Conservation (phyloP, 495 filamentous ascomycete genomes). For the Xylaria sp. region DNA sequence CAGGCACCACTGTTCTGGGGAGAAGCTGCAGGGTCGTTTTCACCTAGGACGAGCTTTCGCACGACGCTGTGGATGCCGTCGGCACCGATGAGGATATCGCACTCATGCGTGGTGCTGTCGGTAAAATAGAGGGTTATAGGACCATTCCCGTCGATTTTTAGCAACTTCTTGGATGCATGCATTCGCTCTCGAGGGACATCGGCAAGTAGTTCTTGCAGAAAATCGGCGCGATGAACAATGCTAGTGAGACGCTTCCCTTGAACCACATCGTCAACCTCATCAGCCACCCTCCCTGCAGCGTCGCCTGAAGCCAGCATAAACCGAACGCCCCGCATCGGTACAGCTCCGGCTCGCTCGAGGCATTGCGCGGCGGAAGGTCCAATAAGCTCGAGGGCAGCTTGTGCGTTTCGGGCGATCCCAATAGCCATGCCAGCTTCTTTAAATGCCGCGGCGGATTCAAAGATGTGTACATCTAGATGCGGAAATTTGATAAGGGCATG, state of each 20-base stretch:
- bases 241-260: slow-evolving; percentile 29
- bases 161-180: slow-evolving; percentile 33
- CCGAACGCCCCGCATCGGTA: slow-evolving; percentile 31
- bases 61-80: slow-evolving; percentile 55
- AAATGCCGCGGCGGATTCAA: slow-evolving; percentile 39
- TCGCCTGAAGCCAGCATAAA: slow-evolving; percentile 31
- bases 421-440: slow-evolving; percentile 36
- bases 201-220: slow-evolving; percentile 31
- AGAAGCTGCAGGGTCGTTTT: slow-evolving; percentile 20
- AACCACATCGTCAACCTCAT: slow-evolving; percentile 18
- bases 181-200: slow-evolving; percentile 25
- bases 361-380: slow-evolving; percentile 17
- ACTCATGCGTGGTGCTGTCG: slow-evolving; percentile 45
- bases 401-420: slow-evolving; percentile 26
- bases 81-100: slow-evolving; percentile 55
- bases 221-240: slow-evolving; percentile 30
- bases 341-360: slow-evolving; percentile 30
- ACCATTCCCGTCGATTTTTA: slow-evolving; percentile 26
- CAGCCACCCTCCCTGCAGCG: not conserved
- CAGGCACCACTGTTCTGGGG: slow-evolving; percentile 29
- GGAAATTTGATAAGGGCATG: slow-evolving; percentile 34
- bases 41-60: slow-evolving; percentile 33
- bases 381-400: slow-evolving; percentile 27
- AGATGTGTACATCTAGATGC: slow-evolving; percentile 40
- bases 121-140: slow-evolving; percentile 35